A percentile compares a stretch with the other conserved stretches of the same genome.
Evolutionary conservation across 306 rosid species (phyloP).

Genomic region (Oxytropis ochrocephala): DNA sequence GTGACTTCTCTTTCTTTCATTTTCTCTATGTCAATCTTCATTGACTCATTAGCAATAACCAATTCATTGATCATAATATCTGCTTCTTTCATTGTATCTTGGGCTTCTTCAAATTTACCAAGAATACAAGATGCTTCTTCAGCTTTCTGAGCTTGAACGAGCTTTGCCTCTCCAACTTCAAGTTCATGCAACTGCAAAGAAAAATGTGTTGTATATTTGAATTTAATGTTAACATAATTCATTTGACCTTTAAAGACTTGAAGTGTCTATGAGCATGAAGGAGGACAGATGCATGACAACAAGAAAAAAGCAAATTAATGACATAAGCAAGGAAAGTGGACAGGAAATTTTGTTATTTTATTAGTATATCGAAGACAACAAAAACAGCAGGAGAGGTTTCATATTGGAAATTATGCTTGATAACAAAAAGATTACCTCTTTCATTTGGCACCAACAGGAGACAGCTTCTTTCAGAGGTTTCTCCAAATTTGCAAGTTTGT

Average conservation of each 20-base stretch:
- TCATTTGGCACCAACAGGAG: conserved; percentile 45
- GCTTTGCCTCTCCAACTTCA: conserved; percentile 73
- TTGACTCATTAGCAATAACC: conserved; percentile 60
- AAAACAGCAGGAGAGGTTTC: neutral
- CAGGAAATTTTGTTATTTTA: neutral
- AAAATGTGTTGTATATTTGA: neutral
- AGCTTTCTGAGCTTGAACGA: conserved; percentile 58
- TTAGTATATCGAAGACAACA: neutral
- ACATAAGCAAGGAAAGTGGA: neutral
- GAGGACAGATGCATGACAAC: conserved; percentile 8
- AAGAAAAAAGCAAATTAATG: conserved; percentile 10
- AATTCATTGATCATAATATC: conserved; percentile 73
- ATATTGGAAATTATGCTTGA: neutral
- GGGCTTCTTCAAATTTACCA: conserved; percentile 84
- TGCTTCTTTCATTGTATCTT: conserved; percentile 66
- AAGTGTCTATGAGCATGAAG: conserved; percentile 1
- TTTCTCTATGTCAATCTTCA: conserved; percentile 60
- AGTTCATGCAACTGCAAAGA: conserved; percentile 54
- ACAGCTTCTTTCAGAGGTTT: conserved; percentile 49
- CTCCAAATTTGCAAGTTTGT: conserved; percentile 41
- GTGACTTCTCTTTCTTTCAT: conserved; percentile 35
- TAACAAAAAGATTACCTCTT: conserved; percentile 45
- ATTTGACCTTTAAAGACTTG: neutral
- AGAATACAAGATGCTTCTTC: conserved; percentile 68
- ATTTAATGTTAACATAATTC: neutral